These are phyloP conservation scores for Yamadazyma mexicana DNA, from an alignment of 1,139 yeast genomes.

Conservation along the genomic window DNA sequence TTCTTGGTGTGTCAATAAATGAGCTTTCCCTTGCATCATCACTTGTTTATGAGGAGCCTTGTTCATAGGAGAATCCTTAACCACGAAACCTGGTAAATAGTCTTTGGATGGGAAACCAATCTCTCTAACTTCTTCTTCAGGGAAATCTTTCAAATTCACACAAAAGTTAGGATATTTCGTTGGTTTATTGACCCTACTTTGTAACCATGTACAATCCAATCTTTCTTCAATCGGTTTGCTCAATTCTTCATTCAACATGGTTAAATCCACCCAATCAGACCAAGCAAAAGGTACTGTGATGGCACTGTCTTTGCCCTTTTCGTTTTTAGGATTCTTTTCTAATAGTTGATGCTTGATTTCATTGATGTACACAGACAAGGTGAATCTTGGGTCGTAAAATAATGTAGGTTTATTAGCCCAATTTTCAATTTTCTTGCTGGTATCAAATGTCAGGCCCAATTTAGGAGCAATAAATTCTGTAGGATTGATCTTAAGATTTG, in stretches of 20 bases:
- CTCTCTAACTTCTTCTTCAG: slow-evolving; percentile 20
- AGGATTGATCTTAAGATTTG: slow-evolving; percentile 21
- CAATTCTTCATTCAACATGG: slow-evolving; percentile 21
- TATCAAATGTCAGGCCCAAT: slow-evolving; percentile 4
- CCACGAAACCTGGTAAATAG: slow-evolving; percentile 27
- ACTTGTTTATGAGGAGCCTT: slow-evolving; percentile 29
- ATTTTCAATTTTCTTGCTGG: slow-evolving; percentile 13
- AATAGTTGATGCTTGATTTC: slow-evolving; percentile 21
- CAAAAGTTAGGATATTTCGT: slow-evolving; percentile 26
- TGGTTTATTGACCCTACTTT: slow-evolving; percentile 18
- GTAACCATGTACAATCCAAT: slow-evolving; percentile 23
- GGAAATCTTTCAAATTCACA: slow-evolving; percentile 19
- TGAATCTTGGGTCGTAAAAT: slow-evolving; percentile 36
- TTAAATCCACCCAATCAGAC: slow-evolving; percentile 35
- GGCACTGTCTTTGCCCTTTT: slow-evolving; percentile 15
- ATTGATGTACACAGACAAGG: slow-evolving; percentile 30
- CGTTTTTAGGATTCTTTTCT: slow-evolving; percentile 11
- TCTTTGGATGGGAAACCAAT: slow-evolving; percentile 21
- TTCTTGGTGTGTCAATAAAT: slow-evolving; percentile 42
- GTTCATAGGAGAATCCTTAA: slow-evolving; percentile 26
- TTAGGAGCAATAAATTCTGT: slow-evolving; percentile 20
- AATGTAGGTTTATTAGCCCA: slow-evolving; percentile 22
- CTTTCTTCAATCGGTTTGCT: slow-evolving; percentile 21
- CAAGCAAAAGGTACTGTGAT: slow-evolving; percentile 30
- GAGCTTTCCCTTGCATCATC: slow-evolving; percentile 42